phyloP scores from a whole-genome alignment of 78 protist species.

The Protostelium mycophagum region DNA sequence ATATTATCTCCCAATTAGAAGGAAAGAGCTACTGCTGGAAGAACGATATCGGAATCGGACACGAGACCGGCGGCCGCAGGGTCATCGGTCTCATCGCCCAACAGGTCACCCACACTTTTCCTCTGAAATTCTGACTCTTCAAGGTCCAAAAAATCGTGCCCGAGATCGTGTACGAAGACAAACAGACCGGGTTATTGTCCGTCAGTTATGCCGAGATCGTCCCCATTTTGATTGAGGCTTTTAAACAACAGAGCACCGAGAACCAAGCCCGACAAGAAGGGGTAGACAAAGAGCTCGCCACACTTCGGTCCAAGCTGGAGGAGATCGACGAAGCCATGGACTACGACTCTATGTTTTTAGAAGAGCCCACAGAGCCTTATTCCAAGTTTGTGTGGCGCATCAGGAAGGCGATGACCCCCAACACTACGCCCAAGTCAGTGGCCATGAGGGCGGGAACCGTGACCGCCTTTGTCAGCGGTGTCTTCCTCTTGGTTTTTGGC shows the following conservation, averaged over 20 bases:
- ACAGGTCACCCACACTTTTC: background rate
- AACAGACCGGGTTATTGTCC: background rate
- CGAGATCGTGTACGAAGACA: conserved; percentile 9
- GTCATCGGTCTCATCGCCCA: conserved; percentile 10
- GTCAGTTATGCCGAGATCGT: conserved; percentile 3
- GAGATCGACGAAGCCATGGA: background rate
- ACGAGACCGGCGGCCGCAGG: conserved; percentile 2
- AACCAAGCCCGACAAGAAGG: background rate
- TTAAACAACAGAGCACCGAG: background rate
- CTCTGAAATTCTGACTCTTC: background rate
- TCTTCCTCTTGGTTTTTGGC: background rate
- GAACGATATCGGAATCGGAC: background rate
- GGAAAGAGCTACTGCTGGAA: conserved; percentile 6
- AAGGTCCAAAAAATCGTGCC: background rate
- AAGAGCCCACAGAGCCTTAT: background rate
- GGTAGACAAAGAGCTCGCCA: background rate
- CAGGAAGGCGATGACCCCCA: background rate
- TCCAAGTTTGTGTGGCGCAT: background rate
- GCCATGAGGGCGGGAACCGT: background rate
- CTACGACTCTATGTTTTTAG: background rate
- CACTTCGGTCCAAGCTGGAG: background rate
- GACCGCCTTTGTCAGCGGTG: background rate
- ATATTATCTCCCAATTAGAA: background rate
- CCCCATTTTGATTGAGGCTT: conserved; percentile 6
- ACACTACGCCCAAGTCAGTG: background rate